Evolutionary conservation across 2,329 filamentous ascomycete genomes (phyloP), one percentile per base, ranked within the genome.

Genomic region (Diaporthe australafricana): DNA sequence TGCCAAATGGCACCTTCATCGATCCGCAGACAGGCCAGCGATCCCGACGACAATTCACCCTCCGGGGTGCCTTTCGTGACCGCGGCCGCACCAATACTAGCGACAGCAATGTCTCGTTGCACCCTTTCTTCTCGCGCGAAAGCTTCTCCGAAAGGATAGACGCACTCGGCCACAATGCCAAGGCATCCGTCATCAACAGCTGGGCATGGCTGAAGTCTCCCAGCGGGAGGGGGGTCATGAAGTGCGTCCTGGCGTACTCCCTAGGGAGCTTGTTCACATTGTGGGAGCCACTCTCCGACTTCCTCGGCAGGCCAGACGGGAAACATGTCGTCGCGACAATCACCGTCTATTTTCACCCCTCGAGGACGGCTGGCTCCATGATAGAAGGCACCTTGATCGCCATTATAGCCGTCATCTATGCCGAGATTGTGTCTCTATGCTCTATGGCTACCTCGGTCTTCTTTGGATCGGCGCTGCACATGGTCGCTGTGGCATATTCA

Each of bases 271-370:
- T 97, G 81, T 94, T 92, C 45, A 98, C 95, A 0, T 96, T 98
- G 77, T 91, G 94, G 74, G 89, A 92, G 2, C 87, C 88, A 3
- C 86, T 98, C 70, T 91, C 94, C 20, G 84, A 87, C 9, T 89
- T 95, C 70, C 85, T 98, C 20, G 96, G 96, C 14, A 87, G 92
- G 74, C 93, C 95, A 78, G 95, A 98, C 82, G 94, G 94, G 65
- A 98, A 98, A 79, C 96, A 98, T 82, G 92, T 98, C 78, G 94
- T 98, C 66, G 95, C 95, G 40, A 98, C 96, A 2, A 90, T 98
- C 71, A 97, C 94, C 0, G 95, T 98, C 14, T 98, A 98, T 79
- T 98, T 98, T 78, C 95, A 98, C 80, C 95, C 96, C 5, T 94
- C 94, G 7, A 88, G 96, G 71, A 94, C 94, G 22, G 89, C 92